phyloP scores from a whole-genome alignment of 257 asterid genomes.

The Solanum arcanum region DNA sequence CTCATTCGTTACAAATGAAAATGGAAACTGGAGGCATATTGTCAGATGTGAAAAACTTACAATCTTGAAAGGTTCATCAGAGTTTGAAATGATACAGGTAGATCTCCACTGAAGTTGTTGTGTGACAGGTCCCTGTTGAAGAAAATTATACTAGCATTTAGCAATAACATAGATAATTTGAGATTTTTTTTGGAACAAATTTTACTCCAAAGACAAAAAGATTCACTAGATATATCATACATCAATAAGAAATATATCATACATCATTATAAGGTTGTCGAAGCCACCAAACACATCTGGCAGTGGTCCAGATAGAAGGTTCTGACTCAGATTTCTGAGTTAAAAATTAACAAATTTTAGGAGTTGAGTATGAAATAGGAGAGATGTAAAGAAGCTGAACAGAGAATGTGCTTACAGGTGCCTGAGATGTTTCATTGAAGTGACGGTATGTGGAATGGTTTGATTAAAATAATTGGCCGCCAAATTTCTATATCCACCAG shows the following conservation, averaged over 20 bases:
- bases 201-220: background rate
- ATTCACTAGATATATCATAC: background rate
- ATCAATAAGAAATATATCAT: constrained; percentile 2
- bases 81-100: constrained; percentile 62
- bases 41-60: constrained; percentile 33
- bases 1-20: background rate
- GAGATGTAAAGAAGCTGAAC: background rate
- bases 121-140: constrained; percentile 72
- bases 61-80: constrained; percentile 48
- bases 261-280: constrained; percentile 54
- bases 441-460: constrained; percentile 55
- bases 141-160: constrained; percentile 2
- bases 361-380: background rate
- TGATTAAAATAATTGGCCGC: constrained; percentile 53
- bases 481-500: constrained; percentile 48
- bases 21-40: background rate
- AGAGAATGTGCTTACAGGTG: constrained; percentile 52
- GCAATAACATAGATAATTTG: background rate
- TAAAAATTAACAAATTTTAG: background rate
- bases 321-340: constrained; percentile 80
- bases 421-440: constrained; percentile 51
- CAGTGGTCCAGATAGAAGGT: constrained; percentile 51
- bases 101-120: constrained; percentile 80
- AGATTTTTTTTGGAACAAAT: background rate
- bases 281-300: constrained; percentile 69